Base-by-base conservation (phyloP, 495 filamentous ascomycete genomes). In the Podospora conica region DNA sequence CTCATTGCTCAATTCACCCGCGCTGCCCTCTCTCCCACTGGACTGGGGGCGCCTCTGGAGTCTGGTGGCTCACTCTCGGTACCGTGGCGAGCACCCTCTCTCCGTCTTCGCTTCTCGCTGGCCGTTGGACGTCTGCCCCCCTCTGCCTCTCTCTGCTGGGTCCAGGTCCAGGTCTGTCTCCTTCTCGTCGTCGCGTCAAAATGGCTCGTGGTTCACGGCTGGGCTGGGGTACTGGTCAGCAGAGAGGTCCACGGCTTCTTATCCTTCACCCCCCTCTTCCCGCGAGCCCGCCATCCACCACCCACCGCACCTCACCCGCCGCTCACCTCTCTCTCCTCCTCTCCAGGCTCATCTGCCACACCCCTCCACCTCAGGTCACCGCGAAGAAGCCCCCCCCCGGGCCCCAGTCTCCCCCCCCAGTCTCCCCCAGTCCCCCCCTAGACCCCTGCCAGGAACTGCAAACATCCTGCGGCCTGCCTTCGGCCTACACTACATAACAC, bases 371-470 rank as follows among this genome's bases (percentile, higher is more conserved):
- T 56, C 40, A 48, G 40, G 40, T 48, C 40, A 48, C 40, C 40
- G 18, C n/a, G 40, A 48, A 48, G 40, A 48, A 48, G 40, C 40
- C 15, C 61, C 55, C 53, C 65, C 60, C 59, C 27, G 25, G 28
- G 22, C 33, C 55, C 63, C 53, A n/a, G n/a, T 29, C 63, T 55
- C 65, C 63, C 62, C 65, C 58, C 33, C 29, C 28, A 55, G 61
- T 22, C 33, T 63, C 68, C 64, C 63, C 64, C 61, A 66, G 67
- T 63, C 62, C 28, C 58, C 59, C 68, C 68, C 66, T 65, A 64
- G 70, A 70, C 71, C 71, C 68, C 70, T 74, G 71, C 65, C 65
- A 31, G 61, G 63, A 69, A 53, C 72, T 68, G 70, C 67, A 74
- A 68, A 69, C 67, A 67, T 70, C 63, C 69, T 68, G 58, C 67